These are phyloP conservation scores for Penicillium psychrofluorescens DNA, from an alignment of 495 filamentous ascomycete species.

Conservation along the genomic window DNA sequence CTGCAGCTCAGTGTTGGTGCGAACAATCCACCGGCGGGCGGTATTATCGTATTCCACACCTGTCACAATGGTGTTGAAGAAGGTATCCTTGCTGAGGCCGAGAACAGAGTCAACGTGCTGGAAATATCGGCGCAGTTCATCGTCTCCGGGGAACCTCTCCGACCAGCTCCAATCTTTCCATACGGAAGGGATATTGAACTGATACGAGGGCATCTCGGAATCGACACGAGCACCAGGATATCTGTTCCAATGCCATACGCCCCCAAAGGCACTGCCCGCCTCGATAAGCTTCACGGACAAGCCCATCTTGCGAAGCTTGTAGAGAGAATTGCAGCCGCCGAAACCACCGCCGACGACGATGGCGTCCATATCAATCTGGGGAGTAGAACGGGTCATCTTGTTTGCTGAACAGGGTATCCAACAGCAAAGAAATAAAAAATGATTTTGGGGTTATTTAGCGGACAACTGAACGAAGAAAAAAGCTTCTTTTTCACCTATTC, in stretches of 20 bases:
- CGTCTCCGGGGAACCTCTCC: constrained; percentile 40
- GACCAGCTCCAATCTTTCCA: constrained; percentile 47
- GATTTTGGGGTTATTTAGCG: too few relatives aligned
- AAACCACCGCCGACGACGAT: constrained; percentile 30
- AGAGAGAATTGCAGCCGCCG: constrained; percentile 29
- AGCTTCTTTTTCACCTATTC: too few relatives aligned
- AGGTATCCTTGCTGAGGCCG: constrained; percentile 40
- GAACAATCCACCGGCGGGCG: constrained; percentile 19
- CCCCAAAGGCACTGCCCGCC: constrained; percentile 39
- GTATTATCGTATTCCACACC: constrained; percentile 34
- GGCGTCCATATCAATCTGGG: constrained; percentile 22
- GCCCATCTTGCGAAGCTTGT: constrained; percentile 30
- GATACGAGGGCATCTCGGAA: constrained; percentile 40
- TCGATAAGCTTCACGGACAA: constrained; percentile 40
- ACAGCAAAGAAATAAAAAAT: not conserved
- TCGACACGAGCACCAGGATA: constrained; percentile 46
- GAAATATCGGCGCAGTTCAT: constrained; percentile 46
- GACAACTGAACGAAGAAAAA: too few relatives aligned
- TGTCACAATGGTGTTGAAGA: constrained; percentile 43
- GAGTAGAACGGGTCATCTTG: constrained; percentile 9
- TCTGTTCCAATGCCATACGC: constrained; percentile 48
- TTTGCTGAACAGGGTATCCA: not conserved
- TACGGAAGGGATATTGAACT: constrained; percentile 42
- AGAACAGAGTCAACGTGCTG: constrained; percentile 46
- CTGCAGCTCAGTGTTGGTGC: constrained; percentile 5